Conservation (phyloP, 108 stramenopile genomes). For the Pseudonitzschia multistriata region DNA sequence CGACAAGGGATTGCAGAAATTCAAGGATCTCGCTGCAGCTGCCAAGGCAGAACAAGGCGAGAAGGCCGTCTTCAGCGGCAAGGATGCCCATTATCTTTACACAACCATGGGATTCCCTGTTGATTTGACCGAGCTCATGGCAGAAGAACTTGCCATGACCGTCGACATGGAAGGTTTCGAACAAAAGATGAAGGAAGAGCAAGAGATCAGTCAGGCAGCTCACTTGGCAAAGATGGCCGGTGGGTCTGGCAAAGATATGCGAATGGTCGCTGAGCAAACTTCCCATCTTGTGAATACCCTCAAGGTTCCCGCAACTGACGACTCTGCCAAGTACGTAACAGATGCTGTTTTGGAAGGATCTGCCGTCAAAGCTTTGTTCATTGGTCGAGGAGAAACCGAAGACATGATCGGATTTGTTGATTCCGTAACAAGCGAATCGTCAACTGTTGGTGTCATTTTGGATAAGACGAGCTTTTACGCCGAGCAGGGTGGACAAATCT, state of each 20-base stretch:
- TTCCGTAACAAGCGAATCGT: constrained; percentile 61
- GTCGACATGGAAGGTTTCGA: constrained; percentile 92
- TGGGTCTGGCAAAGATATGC: constrained; percentile 90
- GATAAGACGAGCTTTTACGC: constrained; percentile 95
- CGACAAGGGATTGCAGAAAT: constrained; percentile 91
- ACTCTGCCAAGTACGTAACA: constrained; percentile 90
- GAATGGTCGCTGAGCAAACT: constrained; percentile 97
- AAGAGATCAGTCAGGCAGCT: constrained; percentile 68
- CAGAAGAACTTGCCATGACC: constrained; percentile 93
- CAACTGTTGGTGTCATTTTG: constrained; percentile 87
- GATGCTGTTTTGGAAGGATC: constrained; percentile 72
- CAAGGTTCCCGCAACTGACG: constrained; percentile 78
- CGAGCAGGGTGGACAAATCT: constrained; percentile 96
- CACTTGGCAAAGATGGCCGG: constrained; percentile 83
- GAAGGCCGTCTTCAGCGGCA: constrained; percentile 81
- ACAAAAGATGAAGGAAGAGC: constrained; percentile 87
- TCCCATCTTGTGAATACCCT: constrained; percentile 69
- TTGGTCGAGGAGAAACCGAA: constrained; percentile 87
- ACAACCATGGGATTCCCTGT: constrained; percentile 97
- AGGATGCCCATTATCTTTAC: constrained; percentile 94
- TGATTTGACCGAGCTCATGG: constrained; percentile 98
- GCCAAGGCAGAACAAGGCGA: constrained; percentile 47
- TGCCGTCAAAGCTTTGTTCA: constrained; percentile 84
- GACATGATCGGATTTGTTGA: constrained; percentile 88
- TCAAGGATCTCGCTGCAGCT: constrained; percentile 75